These are phyloP conservation scores for Microdochium paspali DNA, from an alignment of 2,329 filamentous ascomycete species.

Conservation along the genomic window DNA sequence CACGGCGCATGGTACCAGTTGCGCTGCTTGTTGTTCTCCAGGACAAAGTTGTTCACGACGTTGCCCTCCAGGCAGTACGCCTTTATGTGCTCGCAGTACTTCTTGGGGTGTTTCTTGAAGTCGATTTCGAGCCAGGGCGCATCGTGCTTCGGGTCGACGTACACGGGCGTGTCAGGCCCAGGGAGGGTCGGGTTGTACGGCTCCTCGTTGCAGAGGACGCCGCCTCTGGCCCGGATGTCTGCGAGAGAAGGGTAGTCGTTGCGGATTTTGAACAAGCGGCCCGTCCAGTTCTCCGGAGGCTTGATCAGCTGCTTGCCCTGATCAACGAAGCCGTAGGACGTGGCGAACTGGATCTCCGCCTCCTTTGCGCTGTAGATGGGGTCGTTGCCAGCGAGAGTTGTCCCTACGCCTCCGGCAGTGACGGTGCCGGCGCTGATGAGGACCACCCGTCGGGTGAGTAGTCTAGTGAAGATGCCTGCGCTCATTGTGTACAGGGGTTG, in stretches of 20 bases:
- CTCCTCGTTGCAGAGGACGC: background rate
- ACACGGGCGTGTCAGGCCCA: background rate
- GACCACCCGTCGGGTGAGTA: background rate
- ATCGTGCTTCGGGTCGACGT: background rate
- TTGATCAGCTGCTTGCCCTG: background rate
- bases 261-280: background rate
- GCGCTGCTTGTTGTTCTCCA: background rate
- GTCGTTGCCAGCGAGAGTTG: constrained; percentile 26
- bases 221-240: background rate
- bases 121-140: background rate
- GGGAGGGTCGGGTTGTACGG: background rate
- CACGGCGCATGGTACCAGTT: background rate
- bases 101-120: background rate
- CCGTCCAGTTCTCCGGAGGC: background rate
- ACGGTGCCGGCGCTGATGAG: background rate
- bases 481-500: background rate
- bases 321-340: background rate
- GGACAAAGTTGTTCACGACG: background rate
- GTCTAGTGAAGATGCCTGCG: background rate
- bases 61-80: background rate
- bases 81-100: background rate
- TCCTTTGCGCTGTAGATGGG: constrained; percentile 29
- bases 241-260: background rate
- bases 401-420: background rate
- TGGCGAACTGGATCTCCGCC: constrained; percentile 14